phyloP scores from a whole-genome alignment of 176 grass and related monocot genomes.

The Ananas comosus region DNA sequence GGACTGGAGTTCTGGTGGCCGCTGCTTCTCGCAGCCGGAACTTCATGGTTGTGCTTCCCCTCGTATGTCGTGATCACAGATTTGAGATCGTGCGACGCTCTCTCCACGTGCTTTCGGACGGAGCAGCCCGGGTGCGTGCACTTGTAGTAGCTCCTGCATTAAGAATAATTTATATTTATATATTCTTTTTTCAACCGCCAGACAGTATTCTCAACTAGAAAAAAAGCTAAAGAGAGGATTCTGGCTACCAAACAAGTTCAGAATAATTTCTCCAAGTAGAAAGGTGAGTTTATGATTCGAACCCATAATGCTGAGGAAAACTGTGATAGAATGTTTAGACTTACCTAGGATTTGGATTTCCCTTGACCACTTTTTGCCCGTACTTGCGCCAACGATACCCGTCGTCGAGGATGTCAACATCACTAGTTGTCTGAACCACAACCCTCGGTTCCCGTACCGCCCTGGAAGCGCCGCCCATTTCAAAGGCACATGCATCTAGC shows the following conservation, averaged over 20 bases:
- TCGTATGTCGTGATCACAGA: conserved; percentile 93
- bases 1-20: conserved; percentile 24
- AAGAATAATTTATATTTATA: neutral
- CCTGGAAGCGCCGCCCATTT: conserved; percentile 71
- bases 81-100: conserved; percentile 97
- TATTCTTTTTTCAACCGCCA: no score
- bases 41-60: conserved; percentile 96
- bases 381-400: conserved; percentile 99
- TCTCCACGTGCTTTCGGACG: conserved; percentile 92
- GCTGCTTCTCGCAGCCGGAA: conserved; percentile 84
- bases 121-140: conserved; percentile 75
- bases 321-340: neutral
- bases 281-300: neutral
- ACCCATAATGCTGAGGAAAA: neutral
- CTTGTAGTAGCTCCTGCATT: conserved; percentile 97
- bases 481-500: conserved; percentile 66
- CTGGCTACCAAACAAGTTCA: neutral
- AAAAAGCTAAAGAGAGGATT: no score
- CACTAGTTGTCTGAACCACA: conserved; percentile 95
- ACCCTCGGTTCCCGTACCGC: conserved; percentile 82
- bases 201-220: no score
- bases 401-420: conserved; percentile 95
- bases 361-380: conserved; percentile 99
- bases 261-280: neutral
- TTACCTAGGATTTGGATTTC: conserved; percentile 98